Evolutionary conservation across 2,329 filamentous ascomycete genomes (phyloP).

Genomic region (Botryotinia globosa): DNA sequence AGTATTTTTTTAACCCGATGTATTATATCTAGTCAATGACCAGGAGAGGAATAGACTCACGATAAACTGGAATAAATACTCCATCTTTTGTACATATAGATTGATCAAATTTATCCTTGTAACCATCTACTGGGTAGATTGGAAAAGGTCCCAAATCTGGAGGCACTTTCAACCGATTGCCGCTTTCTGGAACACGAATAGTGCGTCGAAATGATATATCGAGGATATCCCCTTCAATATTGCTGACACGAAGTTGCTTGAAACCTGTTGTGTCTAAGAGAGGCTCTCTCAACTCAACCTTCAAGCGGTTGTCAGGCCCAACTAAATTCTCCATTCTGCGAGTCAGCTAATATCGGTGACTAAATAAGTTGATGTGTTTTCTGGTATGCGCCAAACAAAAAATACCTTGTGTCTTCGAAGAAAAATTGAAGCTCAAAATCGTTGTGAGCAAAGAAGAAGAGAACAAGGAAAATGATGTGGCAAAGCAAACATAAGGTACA

Average conservation of each 20-base stretch:
- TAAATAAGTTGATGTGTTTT: too few species aligned
- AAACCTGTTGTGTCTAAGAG: background rate
- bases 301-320: background rate
- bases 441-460: too few species aligned
- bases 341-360: too few species aligned
- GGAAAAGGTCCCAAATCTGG: constrained; percentile 42
- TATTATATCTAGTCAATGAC: too few species aligned
- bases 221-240: background rate
- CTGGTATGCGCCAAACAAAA: too few species aligned
- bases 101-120: constrained; percentile 37
- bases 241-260: background rate
- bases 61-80: constrained; percentile 47
- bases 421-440: too few species aligned
- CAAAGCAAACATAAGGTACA: too few species aligned
- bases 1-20: too few species aligned
- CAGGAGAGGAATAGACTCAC: too few species aligned
- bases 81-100: constrained; percentile 43
- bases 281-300: background rate
- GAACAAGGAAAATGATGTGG: too few species aligned
- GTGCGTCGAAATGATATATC: constrained; percentile 43
- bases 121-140: constrained; percentile 40
- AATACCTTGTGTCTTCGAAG: too few species aligned
- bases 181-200: constrained; percentile 43
- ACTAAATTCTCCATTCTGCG: too few species aligned
- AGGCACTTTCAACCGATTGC: constrained; percentile 34